phyloP scores from a whole-genome alignment of 768 basidiomycete species.

The Mycena galericulata region DNA sequence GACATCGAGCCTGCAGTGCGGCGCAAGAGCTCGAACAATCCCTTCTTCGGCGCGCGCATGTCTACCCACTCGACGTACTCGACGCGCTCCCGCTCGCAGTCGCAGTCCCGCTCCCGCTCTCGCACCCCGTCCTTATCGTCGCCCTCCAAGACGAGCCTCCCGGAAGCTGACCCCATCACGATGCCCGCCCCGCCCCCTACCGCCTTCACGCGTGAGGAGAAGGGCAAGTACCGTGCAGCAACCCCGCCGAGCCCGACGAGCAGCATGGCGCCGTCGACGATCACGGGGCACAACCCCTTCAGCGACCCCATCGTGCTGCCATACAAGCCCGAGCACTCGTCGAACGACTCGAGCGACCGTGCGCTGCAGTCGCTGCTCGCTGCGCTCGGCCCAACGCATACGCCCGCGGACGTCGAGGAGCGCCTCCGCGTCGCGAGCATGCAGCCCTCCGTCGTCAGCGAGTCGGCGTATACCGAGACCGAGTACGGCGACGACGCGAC shows the following conservation, averaged over 20 bases:
- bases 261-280: slow-evolving; percentile 35
- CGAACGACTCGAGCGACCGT: slow-evolving; percentile 48
- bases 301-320: slow-evolving; percentile 21
- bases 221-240: slow-evolving; percentile 49
- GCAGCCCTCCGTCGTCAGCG: slow-evolving; percentile 27
- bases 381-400: slow-evolving; percentile 61
- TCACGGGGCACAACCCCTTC: slow-evolving; percentile 47
- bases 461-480: slow-evolving; percentile 27
- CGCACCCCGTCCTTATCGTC: slow-evolving; percentile 49
- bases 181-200: slow-evolving; percentile 55
- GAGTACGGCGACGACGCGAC: slow-evolving; percentile 25
- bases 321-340: slow-evolving; percentile 51
- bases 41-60: slow-evolving; percentile 40
- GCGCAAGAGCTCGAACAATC: slow-evolving; percentile 55
- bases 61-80: slow-evolving; percentile 28
- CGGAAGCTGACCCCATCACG: slow-evolving; percentile 33
- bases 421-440: slow-evolving; percentile 60
- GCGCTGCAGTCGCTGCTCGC: slow-evolving; percentile 76
- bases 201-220: slow-evolving; percentile 53
- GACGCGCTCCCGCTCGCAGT: slow-evolving; percentile 26
- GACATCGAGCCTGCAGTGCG: slow-evolving; percentile 37
- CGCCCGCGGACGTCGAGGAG: slow-evolving; percentile 59
- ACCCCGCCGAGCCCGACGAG: slow-evolving; percentile 42
- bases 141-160: slow-evolving; percentile 46
- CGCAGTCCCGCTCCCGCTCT: slow-evolving; percentile 32